These are phyloP conservation scores for Pseudomassariella vexata DNA, from an alignment of 2,329 filamentous ascomycete species.

Conservation along the genomic window DNA sequence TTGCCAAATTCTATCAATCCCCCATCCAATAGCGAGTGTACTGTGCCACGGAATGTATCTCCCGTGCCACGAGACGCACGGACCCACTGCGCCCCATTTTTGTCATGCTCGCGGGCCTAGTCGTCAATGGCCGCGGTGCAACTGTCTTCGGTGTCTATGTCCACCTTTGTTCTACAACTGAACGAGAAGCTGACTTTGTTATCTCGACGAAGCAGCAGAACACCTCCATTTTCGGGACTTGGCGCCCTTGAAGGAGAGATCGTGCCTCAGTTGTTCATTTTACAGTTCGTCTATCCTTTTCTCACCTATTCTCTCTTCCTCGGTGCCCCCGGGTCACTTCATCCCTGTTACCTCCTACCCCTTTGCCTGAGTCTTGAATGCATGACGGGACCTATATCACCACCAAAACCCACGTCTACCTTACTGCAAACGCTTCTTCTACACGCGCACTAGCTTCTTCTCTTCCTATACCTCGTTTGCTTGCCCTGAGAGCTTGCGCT, in stretches of 20 bases:
- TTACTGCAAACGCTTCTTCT: constrained; percentile 16
- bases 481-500: constrained; percentile 21
- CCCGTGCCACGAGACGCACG: no score
- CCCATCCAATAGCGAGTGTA: no score
- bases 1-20: no score
- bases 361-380: constrained; percentile 1
- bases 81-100: no score
- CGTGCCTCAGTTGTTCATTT: constrained; percentile 5
- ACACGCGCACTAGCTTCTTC: constrained; percentile 11
- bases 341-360: constrained; percentile 6
- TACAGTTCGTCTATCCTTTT: constrained; percentile 29
- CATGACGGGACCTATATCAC: no score
- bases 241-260: constrained; percentile 4
- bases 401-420: not conserved
- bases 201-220: constrained; percentile 5
- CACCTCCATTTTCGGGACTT: constrained; percentile 7
- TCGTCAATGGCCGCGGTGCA: no score
- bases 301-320: constrained; percentile 14
- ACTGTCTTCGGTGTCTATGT: no score
- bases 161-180: no score
- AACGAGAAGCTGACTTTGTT: no score
- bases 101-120: no score
- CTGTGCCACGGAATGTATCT: no score
- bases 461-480: constrained; percentile 20
- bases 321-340: constrained; percentile 10